A percentile compares a stretch with the other conserved stretches of the same genome.
These are phyloP conservation scores for Hypoxylon cercidicola DNA, from an alignment of 495 filamentous ascomycete species.

Conservation along the genomic window DNA sequence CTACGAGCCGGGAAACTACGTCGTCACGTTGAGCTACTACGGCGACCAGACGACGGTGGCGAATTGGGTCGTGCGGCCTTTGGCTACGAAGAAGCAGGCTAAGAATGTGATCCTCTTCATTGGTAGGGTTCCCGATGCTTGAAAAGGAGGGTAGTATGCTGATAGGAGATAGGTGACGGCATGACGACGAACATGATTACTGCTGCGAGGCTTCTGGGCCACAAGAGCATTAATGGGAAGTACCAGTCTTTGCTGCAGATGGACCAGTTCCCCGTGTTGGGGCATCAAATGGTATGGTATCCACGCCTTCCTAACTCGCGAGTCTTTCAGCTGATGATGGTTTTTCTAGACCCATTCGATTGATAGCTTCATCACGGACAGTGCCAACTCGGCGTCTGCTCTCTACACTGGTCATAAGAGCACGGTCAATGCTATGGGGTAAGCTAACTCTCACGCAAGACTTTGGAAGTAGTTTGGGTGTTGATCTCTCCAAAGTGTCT, in stretches of 20 bases:
- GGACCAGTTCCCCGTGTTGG: constrained; percentile 77
- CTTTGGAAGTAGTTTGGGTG: not conserved
- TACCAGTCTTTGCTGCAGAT: constrained; percentile 74
- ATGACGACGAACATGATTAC: constrained; percentile 84
- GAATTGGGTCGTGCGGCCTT: constrained; percentile 74
- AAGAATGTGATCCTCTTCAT: constrained; percentile 85
- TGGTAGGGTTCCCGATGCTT: constrained; percentile 48
- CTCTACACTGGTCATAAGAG: constrained; percentile 80
- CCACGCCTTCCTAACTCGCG: not conserved
- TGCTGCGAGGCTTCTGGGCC: constrained; percentile 76
- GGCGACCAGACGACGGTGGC: constrained; percentile 70
- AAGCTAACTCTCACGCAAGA: constrained; percentile 9
- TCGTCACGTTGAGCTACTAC: constrained; percentile 75
- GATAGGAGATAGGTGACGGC: constrained; percentile 61
- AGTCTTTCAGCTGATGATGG: constrained; percentile 12
- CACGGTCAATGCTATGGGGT: constrained; percentile 75
- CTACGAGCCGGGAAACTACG: constrained; percentile 76
- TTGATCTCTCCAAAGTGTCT: constrained; percentile 58
- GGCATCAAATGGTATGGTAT: constrained; percentile 68
- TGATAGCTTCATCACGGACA: constrained; percentile 80
- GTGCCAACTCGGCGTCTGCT: constrained; percentile 78
- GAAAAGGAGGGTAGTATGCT: not conserved
- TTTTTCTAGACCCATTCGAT: constrained; percentile 69
- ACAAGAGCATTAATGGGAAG: constrained; percentile 78
- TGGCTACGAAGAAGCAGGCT: constrained; percentile 69